Evolutionary conservation across 2,329 filamentous ascomycete species (phyloP), one percentile per base, ranked within the genome.

Genomic region (Colletotrichum abscissum): DNA sequence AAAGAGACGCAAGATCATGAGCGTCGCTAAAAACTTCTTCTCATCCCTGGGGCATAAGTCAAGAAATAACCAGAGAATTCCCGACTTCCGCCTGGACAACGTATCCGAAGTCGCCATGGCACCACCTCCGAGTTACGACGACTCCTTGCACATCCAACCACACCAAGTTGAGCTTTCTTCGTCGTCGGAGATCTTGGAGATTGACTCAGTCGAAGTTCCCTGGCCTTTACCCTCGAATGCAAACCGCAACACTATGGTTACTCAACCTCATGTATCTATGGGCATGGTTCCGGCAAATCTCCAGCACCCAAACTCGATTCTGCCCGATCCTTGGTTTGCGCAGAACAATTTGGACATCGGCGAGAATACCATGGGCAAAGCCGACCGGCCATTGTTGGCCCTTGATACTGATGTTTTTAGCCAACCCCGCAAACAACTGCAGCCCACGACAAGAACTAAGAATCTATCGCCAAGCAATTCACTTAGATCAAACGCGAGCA

Each of bases 21-120:
- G 84, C 67, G 84, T 87, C 82, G 88, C 88, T 58, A 89, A 86
- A 78, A 86, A 80, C 76, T 88, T 90, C 79, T 89, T 90, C 77
- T 85, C 86, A 26, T 86, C 84, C 12, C 80, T 90, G 35, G 88
- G 88, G 9, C 84, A 88, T 76, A 88, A 84, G 76, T 81, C 84
- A 54, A 82, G 81, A 76, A 87, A 83, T 75, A 6, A 49, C 19
- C 79, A 76, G 30, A 78, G 78, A n/a, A 76, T 63, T 72, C 30
- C 80, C 24, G 77, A 78, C 49, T 63, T 79, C 66, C 80, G 81
- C 52, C 74, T 80, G 42, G 78, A 80, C 30, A 82, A 85, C 35
- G 72, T 78, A 28, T 62, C 72, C 28, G 82, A 85, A 38, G 70
- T 79, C 28, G 62, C 72, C 28, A 69, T 75, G 6, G 64, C 79